phyloP scores from a whole-genome alignment of 2,329 filamentous ascomycete genomes.

The Colletotrichum sp. region DNA sequence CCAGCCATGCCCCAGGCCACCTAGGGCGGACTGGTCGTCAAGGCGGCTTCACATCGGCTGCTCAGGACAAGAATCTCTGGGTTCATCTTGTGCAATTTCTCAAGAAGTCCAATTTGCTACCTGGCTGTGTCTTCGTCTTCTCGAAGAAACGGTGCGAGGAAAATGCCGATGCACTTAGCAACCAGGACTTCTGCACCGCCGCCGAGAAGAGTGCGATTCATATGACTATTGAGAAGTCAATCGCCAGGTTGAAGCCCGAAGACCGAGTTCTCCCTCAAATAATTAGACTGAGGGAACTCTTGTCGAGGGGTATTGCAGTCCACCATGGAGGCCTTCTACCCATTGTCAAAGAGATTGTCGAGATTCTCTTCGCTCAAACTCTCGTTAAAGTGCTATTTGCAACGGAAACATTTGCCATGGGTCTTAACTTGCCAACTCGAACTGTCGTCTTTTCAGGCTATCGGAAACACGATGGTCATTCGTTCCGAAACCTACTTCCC shows the following conservation, averaged over 20 bases:
- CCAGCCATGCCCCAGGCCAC: constrained; percentile 74
- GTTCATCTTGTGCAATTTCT: constrained; percentile 93
- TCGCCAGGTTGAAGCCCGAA: constrained; percentile 88
- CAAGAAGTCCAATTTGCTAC: constrained; percentile 84
- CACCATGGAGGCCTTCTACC: constrained; percentile 94
- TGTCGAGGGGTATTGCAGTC: constrained; percentile 89
- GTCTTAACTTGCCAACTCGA: constrained; percentile 90
- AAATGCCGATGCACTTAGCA: constrained; percentile 93
- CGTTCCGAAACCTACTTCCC: constrained; percentile 87
- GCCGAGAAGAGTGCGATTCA: constrained; percentile 96
- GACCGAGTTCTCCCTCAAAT: constrained; percentile 93
- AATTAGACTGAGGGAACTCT: constrained; percentile 80
- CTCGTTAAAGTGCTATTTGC: constrained; percentile 97
- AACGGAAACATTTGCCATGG: constrained; percentile 99
- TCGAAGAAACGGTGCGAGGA: constrained; percentile 98
- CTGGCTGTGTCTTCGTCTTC: constrained; percentile 97
- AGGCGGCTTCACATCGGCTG: constrained; percentile 85
- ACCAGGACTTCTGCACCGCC: constrained; percentile 93
- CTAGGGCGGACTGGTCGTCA: constrained; percentile 88
- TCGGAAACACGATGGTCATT: constrained; percentile 92
- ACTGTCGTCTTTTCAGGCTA: constrained; percentile 98
- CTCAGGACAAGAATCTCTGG: constrained; percentile 96
- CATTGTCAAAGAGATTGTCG: constrained; percentile 97
- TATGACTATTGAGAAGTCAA: constrained; percentile 95
- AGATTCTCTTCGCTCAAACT: constrained; percentile 93